Base-by-base conservation (phyloP, 495 filamentous ascomycete genomes). In the Podospora tetraspora region DNA sequence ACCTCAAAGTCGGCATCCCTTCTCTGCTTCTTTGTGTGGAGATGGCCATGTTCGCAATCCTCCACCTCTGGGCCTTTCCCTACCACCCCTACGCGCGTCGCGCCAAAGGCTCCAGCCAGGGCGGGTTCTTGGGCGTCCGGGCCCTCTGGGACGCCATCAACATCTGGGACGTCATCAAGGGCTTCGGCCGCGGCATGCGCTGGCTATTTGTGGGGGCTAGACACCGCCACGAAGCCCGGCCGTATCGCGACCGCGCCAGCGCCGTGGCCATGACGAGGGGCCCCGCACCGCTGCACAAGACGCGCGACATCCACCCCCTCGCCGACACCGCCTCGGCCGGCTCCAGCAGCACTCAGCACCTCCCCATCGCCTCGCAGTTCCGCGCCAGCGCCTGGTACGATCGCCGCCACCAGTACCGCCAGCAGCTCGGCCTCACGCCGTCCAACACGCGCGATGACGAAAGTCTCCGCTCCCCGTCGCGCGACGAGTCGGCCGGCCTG, bases 1-100 rank as follows among this genome's bases (percentile, higher is more conserved):
- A 96, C 75, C 83, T 95, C 67, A 91, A 92, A 73, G 87, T 93
- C 61, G 91, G 91, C 59, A 88, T 97, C 30, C 93, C 92, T 1
- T 86, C 88, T 21, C 79, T 96, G 27, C 79, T 96, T 32, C 86
- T 94, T 62, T 93, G 91, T 76, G 84, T 95, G 63, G 93, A 97
- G 79, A 97, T 97, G 93, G 87, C 90, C 25, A 82, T 92, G 57
- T 96, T 97, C 73, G 81, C 88, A 13, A 73, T 92, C 56, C 78
- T 97, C 32, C 93, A 97, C 71, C 77, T 94, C 8, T 96, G 88
- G 84, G 91, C 93, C 3, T 97, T 96, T 73, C 84, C 91, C 0
- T 95, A 87, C 69, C 75, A 23, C 66, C 77, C 62, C 60, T 77
- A 56, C 70, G 72, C 9, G 61, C 72, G 32, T 70, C 69, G 5